Conservation (phyloP, 2,329 filamentous ascomycete genomes). For the Penicillium crustosum region DNA sequence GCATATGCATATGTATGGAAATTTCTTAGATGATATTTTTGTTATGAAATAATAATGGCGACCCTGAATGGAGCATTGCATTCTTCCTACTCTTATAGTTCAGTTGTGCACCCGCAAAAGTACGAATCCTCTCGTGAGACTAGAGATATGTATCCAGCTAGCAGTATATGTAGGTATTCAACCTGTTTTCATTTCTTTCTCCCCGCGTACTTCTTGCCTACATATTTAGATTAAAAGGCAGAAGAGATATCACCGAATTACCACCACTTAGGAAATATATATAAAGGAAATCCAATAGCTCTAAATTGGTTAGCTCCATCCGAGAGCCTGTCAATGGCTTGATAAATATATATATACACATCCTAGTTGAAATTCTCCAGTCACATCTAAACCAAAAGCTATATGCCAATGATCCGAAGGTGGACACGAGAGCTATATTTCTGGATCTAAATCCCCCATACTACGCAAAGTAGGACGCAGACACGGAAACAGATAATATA, state of each 20-base stretch:
- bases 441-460: no score
- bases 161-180: not conserved
- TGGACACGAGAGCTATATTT: no score
- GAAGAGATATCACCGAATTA: not conserved
- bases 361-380: not conserved
- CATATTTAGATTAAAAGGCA: not conserved
- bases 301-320: not conserved
- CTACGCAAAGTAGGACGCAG: not conserved
- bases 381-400: no score
- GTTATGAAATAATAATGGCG: constrained; percentile 4
- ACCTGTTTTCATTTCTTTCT: not conserved
- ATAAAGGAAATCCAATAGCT: no score
- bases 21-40: not conserved
- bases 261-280: not conserved
- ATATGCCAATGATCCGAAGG: no score
- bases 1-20: constrained; percentile 9
- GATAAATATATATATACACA: no score
- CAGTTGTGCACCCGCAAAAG: not conserved
- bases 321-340: not conserved
- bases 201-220: not conserved
- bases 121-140: no score
- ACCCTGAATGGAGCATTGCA: not conserved
- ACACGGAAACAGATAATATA: not conserved
- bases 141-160: not conserved
- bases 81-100: not conserved